Evolutionary conservation across 192 early-diverging fungal genomes (phyloP).

Genomic region (Linnemannia hyalina): DNA sequence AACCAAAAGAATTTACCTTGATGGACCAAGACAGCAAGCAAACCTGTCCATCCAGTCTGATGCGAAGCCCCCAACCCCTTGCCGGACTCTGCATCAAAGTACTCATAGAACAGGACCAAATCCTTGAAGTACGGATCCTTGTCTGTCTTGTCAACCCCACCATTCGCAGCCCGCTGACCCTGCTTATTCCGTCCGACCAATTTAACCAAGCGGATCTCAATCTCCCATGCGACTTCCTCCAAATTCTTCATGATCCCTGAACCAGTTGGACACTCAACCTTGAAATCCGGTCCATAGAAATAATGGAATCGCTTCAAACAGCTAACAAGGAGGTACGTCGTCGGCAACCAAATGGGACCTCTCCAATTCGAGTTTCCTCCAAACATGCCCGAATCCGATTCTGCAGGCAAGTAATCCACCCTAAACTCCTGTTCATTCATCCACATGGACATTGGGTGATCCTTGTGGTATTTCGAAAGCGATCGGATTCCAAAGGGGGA

Average conservation of each 20-base stretch:
- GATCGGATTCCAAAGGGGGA: slow-evolving; percentile 62
- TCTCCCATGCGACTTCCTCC: slow-evolving; percentile 46
- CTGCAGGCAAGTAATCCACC: slow-evolving; percentile 63
- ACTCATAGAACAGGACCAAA: slow-evolving; percentile 64
- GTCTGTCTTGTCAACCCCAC: slow-evolving; percentile 52
- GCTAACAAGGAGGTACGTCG: slow-evolving; percentile 25
- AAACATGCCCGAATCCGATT: slow-evolving; percentile 57
- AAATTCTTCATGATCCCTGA: slow-evolving; percentile 42
- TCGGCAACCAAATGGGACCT: slow-evolving; percentile 52
- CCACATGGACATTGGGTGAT: slow-evolving; percentile 61
- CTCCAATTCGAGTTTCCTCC: slow-evolving; percentile 56
- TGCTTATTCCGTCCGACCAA: slow-evolving; percentile 45
- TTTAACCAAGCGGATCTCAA: slow-evolving; percentile 31
- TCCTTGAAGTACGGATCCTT: slow-evolving; percentile 62
- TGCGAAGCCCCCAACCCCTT: slow-evolving; percentile 67
- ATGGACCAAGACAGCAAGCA: slow-evolving; percentile 58
- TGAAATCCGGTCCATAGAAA: slow-evolving; percentile 46
- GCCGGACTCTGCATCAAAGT: slow-evolving; percentile 66
- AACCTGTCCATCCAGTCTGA: slow-evolving; percentile 70
- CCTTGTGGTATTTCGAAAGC: slow-evolving; percentile 62
- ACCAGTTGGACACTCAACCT: slow-evolving; percentile 50
- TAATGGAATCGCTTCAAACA: slow-evolving; percentile 53
- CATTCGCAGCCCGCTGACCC: slow-evolving; percentile 59
- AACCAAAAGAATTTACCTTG: background rate
- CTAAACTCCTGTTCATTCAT: slow-evolving; percentile 57